phyloP scores from a whole-genome alignment of 192 early-diverging fungal species.

The Chytriomyces sp. region DNA sequence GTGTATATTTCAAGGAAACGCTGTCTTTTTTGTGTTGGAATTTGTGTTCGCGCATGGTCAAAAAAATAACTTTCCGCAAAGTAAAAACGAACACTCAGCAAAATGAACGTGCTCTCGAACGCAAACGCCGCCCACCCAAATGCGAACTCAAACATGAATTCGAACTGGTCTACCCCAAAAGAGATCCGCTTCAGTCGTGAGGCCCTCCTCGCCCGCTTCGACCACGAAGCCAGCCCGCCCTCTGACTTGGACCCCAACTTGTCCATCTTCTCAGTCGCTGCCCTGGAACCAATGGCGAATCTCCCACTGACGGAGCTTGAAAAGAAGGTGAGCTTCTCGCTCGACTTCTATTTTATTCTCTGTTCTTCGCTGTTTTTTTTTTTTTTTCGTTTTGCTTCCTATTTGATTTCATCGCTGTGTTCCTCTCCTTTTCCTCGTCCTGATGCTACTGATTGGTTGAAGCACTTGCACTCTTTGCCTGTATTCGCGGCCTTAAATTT shows the following conservation, averaged over 20 bases:
- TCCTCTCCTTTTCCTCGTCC: too few relatives aligned
- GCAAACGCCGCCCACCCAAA: slow-evolving; percentile 20
- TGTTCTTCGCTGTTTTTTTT: slow-evolving; percentile 6
- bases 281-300: slow-evolving; percentile 49
- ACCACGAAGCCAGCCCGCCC: slow-evolving; percentile 35
- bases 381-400: slow-evolving; percentile 7
- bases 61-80: too few relatives aligned
- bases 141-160: slow-evolving; percentile 64
- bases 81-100: too few relatives aligned
- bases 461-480: too few relatives aligned
- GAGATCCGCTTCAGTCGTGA: slow-evolving; percentile 41
- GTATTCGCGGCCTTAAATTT: too few relatives aligned
- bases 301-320: slow-evolving; percentile 49
- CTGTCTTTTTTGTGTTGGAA: too few relatives aligned
- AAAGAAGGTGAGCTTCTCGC: slow-evolving; percentile 43
- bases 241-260: slow-evolving; percentile 31
- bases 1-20: too few relatives aligned
- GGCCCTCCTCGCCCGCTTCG: slow-evolving; percentile 49
- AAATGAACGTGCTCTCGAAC: too few relatives aligned
- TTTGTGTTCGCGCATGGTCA: too few relatives aligned
- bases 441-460: too few relatives aligned
- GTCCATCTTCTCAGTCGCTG: slow-evolving; percentile 21
- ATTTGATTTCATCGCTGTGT: background rate
- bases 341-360: background rate
- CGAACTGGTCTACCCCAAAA: slow-evolving; percentile 56